Base-by-base conservation (phyloP, 1,284 basidiomycete genomes). In the Heterobasidion irregulare region DNA sequence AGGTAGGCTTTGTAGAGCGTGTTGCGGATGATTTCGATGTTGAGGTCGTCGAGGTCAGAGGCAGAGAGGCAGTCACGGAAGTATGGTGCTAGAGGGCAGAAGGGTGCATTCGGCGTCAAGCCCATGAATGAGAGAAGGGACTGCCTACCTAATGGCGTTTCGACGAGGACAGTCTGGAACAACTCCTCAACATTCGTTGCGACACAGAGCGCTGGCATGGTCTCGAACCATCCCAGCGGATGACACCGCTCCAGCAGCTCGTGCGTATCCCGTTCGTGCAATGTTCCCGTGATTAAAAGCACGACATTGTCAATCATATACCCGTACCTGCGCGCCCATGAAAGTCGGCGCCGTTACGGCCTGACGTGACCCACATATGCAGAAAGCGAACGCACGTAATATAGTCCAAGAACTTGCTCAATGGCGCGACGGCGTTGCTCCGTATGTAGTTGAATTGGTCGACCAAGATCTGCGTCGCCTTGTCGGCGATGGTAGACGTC, bases 281-380 rank as follows among this genome's bases (percentile, higher is more conserved):
- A 75, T 1, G 96, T 99, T 41, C 97, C 97, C 16, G 97, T 97
- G 60, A 99, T 99, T 65, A 99, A 82, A 52, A 99, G 80, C 59
- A 99, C 89, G 66, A 99, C 92, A 69, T 99, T 99, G 83, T 99
- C 97, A 66, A 99, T 99, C 97, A 99, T 99, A 75, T 99, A 99
- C 33, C 86, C 92, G 68, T 97, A 97, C 47, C 92, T 94, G 67
- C 47, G 47, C 36, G 43, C 41, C 32, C 15, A 47, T 44, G 5
- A 53, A n/a, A 47, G 41, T 59, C 36, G 56, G 60, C 52, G 51
- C 38, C 2, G 10, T 41, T n/a, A n/a, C 38, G n/a, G 38, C 12
- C 10, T n/a, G n/a, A 41, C 38, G 38, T 41, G 38, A 2, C n/a
- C 38, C 10, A 41, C 0, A n/a, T 41, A n/a, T 41, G 38, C 38